These are phyloP conservation scores for Arachnopeziza araneosa DNA, from an alignment of 2,329 filamentous ascomycete genomes.

Conservation along the genomic window DNA sequence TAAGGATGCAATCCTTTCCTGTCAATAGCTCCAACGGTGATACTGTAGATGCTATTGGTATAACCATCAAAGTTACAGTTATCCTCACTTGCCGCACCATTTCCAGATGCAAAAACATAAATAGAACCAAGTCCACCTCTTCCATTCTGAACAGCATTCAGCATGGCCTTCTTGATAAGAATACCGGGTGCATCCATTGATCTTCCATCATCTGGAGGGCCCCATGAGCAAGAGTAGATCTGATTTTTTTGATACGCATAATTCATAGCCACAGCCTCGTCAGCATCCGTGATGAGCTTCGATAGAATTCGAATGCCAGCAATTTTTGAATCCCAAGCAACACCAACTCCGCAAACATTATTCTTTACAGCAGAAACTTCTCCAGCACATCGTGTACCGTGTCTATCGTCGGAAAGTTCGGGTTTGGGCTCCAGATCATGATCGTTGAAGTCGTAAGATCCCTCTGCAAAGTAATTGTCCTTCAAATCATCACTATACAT, in stretches of 20 bases:
- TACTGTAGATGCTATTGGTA: slow-evolving; percentile 98
- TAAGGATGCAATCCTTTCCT: slow-evolving; percentile 82
- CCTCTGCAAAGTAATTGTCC: slow-evolving; percentile 87
- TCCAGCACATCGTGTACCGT: slow-evolving; percentile 91
- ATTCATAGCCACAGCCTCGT: slow-evolving; percentile 89
- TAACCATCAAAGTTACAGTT: slow-evolving; percentile 99
- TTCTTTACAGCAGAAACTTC: slow-evolving; percentile 92
- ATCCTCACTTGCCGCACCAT: slow-evolving; percentile 79
- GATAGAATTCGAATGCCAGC: slow-evolving; percentile 90
- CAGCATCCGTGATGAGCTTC: slow-evolving; percentile 82
- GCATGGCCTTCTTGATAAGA: slow-evolving; percentile 82
- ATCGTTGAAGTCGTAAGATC: slow-evolving; percentile 97
- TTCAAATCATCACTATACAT: slow-evolving; percentile 92
- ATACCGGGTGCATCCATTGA: slow-evolving; percentile 93
- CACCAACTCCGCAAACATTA: slow-evolving; percentile 88
- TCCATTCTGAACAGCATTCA: slow-evolving; percentile 86
- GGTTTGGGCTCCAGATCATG: slow-evolving; percentile 72
- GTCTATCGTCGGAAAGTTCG: slow-evolving; percentile 75
- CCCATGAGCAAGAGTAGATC: slow-evolving; percentile 99
- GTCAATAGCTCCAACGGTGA: slow-evolving; percentile 91
- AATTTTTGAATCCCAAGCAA: slow-evolving; percentile 87
- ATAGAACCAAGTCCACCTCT: slow-evolving; percentile 79
- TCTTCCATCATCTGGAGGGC: slow-evolving; percentile 84
- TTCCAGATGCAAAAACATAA: slow-evolving; percentile 95
- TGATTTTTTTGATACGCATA: slow-evolving; percentile 88